phyloP scores from a whole-genome alignment of 202 grass and related monocot species.

The Brachypodium distachyon region DNA sequence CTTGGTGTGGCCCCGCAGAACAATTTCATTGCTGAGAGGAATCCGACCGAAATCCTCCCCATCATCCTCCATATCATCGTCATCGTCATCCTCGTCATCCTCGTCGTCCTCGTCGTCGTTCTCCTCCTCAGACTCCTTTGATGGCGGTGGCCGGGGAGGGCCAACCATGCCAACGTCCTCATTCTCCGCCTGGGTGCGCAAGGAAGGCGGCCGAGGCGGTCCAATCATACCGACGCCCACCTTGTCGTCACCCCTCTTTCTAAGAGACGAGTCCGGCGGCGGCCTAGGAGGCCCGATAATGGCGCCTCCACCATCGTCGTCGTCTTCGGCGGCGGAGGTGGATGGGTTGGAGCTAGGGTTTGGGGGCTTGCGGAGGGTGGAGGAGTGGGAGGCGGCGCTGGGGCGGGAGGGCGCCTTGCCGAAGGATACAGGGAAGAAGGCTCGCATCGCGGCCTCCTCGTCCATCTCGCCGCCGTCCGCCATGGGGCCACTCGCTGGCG shows the following conservation, averaged over 20 bases:
- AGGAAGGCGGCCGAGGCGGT: conserved; percentile 39
- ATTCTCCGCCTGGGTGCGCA: conserved; percentile 11
- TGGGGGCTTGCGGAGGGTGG: conserved; percentile 51
- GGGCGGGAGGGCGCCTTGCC: conserved; percentile 50
- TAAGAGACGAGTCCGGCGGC: neutral
- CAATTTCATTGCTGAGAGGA: conserved; percentile 87
- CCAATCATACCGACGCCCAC: conserved; percentile 35
- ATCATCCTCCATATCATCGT: conserved; percentile 34
- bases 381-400: conserved; percentile 41
- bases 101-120: conserved; percentile 1
- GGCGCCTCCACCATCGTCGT: neutral
- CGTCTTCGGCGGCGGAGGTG: neutral
- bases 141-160: conserved; percentile 39
- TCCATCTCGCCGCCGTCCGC: conserved; percentile 61
- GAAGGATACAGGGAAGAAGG: conserved; percentile 81
- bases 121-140: conserved; percentile 14
- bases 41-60: conserved; percentile 47
- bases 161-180: conserved; percentile 43
- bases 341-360: conserved; percentile 46
- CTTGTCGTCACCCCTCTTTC: conserved; percentile 4
- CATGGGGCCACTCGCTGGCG: conserved; percentile 32
- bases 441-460: conserved; percentile 77
- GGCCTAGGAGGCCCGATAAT: conserved; percentile 30
- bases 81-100: conserved; percentile 6
- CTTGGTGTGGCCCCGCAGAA: conserved; percentile 81